Conservation (phyloP, 495 filamentous ascomycete species). For the Xylaria longipes region DNA sequence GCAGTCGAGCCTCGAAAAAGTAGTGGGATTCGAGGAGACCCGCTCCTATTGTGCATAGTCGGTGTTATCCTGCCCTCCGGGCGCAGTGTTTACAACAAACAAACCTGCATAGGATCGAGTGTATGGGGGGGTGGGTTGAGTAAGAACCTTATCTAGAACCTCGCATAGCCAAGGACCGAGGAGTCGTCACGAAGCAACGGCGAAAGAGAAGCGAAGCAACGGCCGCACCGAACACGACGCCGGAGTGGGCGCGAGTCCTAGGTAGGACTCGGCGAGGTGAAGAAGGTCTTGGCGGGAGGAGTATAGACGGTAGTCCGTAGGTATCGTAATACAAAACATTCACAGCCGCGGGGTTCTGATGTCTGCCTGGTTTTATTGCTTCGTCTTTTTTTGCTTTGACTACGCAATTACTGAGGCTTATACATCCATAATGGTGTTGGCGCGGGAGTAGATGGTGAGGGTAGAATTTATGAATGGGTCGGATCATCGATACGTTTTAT, state of each 20-base stretch:
- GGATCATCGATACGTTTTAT: neutral
- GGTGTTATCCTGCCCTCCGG: neutral
- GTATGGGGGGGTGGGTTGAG: neutral
- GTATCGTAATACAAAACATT: constrained; percentile 1
- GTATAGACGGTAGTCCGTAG: neutral
- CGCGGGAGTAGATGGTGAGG: neutral
- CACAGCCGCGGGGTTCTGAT: neutral
- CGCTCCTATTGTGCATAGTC: neutral
- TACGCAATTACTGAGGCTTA: neutral
- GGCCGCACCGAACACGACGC: constrained; percentile 3
- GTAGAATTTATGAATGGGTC: neutral
- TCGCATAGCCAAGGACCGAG: neutral
- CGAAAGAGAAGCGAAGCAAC: neutral
- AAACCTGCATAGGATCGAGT: constrained; percentile 1
- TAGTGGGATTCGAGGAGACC: neutral
- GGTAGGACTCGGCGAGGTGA: neutral
- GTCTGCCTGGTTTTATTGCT: neutral
- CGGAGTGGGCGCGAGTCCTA: neutral
- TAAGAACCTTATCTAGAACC: neutral
- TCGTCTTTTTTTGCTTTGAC: neutral
- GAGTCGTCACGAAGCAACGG: neutral
- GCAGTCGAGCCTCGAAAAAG: neutral
- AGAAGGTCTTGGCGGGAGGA: neutral
- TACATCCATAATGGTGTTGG: neutral
- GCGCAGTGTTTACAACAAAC: neutral